A percentile compares a stretch with the other conserved stretches of the same genome.
Conservation (phyloP, 257 asterid species). For the Salvia miltiorrhiza region DNA sequence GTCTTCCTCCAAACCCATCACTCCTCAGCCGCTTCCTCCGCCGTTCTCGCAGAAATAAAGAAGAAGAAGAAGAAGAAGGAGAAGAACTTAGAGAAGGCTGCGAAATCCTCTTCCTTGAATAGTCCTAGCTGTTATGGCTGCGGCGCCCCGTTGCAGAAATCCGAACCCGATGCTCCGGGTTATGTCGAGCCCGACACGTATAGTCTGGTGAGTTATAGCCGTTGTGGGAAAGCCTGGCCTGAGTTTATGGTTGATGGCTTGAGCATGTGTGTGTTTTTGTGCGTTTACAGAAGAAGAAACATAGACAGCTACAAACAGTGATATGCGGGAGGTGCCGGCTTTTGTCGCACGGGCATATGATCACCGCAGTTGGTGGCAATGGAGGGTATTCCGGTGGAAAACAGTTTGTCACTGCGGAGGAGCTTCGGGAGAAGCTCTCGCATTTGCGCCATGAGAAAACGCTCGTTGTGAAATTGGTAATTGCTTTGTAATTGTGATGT, state of each 20-base stretch:
- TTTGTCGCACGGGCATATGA: conserved; percentile 93
- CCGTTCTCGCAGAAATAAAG: conserved; percentile 29
- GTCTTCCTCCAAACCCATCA: conserved; percentile 62
- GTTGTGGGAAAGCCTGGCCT: background rate
- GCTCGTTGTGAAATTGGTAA: conserved; percentile 82
- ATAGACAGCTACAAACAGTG: conserved; percentile 67
- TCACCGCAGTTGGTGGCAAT: conserved; percentile 98
- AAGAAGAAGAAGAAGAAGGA: conserved; percentile 42
- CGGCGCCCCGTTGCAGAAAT: conserved; percentile 84
- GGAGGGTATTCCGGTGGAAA: conserved; percentile 99
- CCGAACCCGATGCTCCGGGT: conserved; percentile 77
- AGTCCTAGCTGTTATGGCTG: conserved; percentile 78
- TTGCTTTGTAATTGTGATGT: background rate
- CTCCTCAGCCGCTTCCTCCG: conserved; percentile 40
- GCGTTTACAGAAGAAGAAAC: conserved; percentile 76
- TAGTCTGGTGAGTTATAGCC: conserved; percentile 32
- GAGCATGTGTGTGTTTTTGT: conserved; percentile 13
- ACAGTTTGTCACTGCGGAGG: conserved; percentile 90
- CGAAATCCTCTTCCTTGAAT: conserved; percentile 32
- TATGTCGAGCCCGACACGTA: conserved; percentile 42
- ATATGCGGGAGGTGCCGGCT: conserved; percentile 94
- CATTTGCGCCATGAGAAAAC: conserved; percentile 85
- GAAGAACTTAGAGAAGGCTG: conserved; percentile 38
- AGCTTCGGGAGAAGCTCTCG: conserved; percentile 88
- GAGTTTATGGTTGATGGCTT: conserved; percentile 7